Conservation (phyloP, 495 filamentous ascomycete genomes). For the Oidiodendron maius region DNA sequence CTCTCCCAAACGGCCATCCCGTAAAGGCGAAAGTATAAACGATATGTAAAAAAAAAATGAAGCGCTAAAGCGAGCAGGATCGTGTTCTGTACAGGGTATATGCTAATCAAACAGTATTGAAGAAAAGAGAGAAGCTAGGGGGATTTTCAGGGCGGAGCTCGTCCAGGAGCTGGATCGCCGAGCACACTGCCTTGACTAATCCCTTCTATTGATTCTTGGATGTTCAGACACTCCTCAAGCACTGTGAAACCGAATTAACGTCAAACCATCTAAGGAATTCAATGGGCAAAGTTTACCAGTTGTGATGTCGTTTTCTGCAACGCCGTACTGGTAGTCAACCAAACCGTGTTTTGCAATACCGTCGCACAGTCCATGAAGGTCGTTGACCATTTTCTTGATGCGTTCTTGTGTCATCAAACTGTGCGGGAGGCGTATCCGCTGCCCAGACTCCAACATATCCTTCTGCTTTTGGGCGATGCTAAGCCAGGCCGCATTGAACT, state of each 20-base stretch:
- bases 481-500: conserved; percentile 95
- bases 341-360: conserved; percentile 80
- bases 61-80: conserved; percentile 11
- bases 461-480: conserved; percentile 81
- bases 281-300: conserved; percentile 49
- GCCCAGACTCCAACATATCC: conserved; percentile 61
- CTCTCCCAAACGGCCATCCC: neutral
- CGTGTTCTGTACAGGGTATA: conserved; percentile 5
- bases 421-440: conserved; percentile 52
- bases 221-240: conserved; percentile 59
- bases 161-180: conserved; percentile 13
- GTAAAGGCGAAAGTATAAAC: no score
- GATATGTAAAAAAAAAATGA: no score
- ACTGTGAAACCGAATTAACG: conserved; percentile 35
- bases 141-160: neutral
- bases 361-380: conserved; percentile 78
- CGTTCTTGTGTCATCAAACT: conserved; percentile 61
- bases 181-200: neutral
- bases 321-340: conserved; percentile 95
- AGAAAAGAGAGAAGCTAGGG: neutral
- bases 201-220: conserved; percentile 37
- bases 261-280: neutral
- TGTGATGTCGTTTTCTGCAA: conserved; percentile 92
- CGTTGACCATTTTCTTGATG: conserved; percentile 73
- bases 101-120: neutral